Base-by-base conservation (phyloP, 306 rosid genomes). In the Cucurbita pepo region DNA sequence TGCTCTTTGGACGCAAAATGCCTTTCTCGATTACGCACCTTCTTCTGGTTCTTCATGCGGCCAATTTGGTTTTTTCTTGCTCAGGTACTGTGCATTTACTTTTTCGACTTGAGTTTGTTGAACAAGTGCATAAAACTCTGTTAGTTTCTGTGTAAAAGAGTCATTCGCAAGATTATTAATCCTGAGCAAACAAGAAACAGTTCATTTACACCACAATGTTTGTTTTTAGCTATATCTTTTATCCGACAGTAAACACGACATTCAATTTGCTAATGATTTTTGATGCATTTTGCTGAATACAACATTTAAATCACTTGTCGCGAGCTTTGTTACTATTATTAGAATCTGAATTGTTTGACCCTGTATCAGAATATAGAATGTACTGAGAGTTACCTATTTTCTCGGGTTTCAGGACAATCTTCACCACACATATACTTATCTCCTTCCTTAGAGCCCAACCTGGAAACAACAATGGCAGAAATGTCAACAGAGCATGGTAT, bases 1-100 rank as follows among this genome's bases (percentile, higher is more conserved):
- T 21, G 78, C 50, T 69, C 77, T 57, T 56, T 63, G 80, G 34
- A 79, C 78, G 79, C 80, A 86, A 84, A 82, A 90, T 94, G 98
- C 84, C 81, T 54, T 75, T 89, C 71, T 62, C 77, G 14, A 54
- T 71, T 77, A 0, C 54, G 80, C 78, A 76, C 52, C 61, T 78
- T 61, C 65, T 74, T 73, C 38, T 86, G 59, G 60, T 84, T 74
- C 71, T 83, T 71, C 82, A 73, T 75, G 73, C 82, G 45, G 73
- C 88, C 79, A 74, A 71, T 73, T 72, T 71, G 73, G 71, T 81
- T 53, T 57, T 81, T 86, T 79, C 81, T 56, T 88, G 78, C 88
- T 85, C 86, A 79, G 97, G 98, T 90, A 59, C 25, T 69, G 16
- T 51, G 18, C 11, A 56, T 19, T 34, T 9, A 16, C 72, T 3